These are phyloP conservation scores for Phtheirospermum japonicum DNA, from an alignment of 257 asterid species.

Conservation along the genomic window DNA sequence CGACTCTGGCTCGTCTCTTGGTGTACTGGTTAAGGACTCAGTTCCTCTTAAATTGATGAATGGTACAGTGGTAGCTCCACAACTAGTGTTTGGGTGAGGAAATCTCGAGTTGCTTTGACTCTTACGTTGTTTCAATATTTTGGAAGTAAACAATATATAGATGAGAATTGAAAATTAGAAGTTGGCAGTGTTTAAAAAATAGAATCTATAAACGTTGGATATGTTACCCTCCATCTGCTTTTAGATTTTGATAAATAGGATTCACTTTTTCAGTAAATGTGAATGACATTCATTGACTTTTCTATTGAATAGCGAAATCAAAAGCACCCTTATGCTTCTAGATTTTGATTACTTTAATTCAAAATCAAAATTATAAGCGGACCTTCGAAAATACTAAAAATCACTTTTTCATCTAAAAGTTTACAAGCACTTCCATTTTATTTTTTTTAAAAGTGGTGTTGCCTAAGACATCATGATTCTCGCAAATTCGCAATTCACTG, in stretches of 20 bases:
- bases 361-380: not conserved
- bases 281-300: too few species aligned
- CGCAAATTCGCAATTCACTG: too few species aligned
- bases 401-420: too few species aligned
- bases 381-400: too few species aligned
- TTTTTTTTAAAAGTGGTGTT: not conserved
- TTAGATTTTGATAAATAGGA: too few species aligned
- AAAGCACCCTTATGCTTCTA: too few species aligned
- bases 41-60: constrained; percentile 62
- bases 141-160: not conserved
- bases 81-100: constrained; percentile 70
- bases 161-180: not conserved
- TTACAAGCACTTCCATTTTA: not conserved
- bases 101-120: not conserved
- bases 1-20: constrained; percentile 71
- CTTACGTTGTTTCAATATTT: not conserved
- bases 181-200: not conserved
- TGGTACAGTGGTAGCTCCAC: constrained; percentile 54
- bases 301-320: too few species aligned
- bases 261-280: too few species aligned
- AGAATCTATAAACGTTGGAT: not conserved
- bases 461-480: too few species aligned
- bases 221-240: not conserved
- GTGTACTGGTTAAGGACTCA: constrained; percentile 68
- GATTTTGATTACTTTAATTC: not conserved